A percentile compares a stretch with the other conserved stretches of the same genome.
These are phyloP conservation scores for Penicillium sp. DNA, from an alignment of 2,329 filamentous ascomycete species.

Conservation along the genomic window DNA sequence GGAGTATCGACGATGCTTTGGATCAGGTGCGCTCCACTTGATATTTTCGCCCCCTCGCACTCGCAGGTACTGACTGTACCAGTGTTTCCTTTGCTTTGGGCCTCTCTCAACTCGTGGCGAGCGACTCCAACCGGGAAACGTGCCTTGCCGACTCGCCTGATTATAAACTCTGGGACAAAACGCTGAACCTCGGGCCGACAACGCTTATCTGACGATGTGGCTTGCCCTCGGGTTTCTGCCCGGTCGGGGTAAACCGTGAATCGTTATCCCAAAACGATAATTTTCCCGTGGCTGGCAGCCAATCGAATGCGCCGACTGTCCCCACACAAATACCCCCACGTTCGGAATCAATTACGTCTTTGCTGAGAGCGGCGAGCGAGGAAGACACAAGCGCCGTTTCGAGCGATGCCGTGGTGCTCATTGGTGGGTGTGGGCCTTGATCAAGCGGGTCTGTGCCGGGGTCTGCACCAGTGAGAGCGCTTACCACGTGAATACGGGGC, in stretches of 20 bases:
- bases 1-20: no score
- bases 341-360: not conserved
- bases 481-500: not conserved
- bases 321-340: not conserved
- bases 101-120: no score
- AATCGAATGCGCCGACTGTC: not conserved
- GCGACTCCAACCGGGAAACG: no score
- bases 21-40: not conserved
- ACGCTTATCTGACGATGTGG: not conserved
- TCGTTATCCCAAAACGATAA: not conserved
- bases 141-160: no score
- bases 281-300: not conserved
- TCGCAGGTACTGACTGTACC: no score
- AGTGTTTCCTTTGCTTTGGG: no score
- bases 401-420: not conserved
- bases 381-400: not conserved
- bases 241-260: not conserved
- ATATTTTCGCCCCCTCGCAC: no score
- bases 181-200: not conserved
- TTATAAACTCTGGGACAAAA: not conserved
- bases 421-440: not conserved
- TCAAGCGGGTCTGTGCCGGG: no score
- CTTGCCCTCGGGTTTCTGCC: not conserved
- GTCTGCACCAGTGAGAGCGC: not conserved
- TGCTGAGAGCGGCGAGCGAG: no score